These are phyloP conservation scores for Ustilago shanxiensis DNA, from an alignment of 1,284 basidiomycete species.

Conservation along the genomic window DNA sequence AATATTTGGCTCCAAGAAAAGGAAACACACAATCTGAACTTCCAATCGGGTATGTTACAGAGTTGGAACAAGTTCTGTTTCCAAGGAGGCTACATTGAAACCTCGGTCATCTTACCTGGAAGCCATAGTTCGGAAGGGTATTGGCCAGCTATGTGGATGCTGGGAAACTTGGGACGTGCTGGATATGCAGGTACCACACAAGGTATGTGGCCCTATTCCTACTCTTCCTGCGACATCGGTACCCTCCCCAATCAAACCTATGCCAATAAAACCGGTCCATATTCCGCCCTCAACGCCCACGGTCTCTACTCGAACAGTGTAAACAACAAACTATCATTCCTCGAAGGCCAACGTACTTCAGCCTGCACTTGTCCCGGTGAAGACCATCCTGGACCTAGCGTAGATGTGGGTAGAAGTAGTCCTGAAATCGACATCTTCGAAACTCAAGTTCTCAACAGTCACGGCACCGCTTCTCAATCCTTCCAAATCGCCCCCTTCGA, in stretches of 20 bases:
- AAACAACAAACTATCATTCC: slow-evolving; percentile 25
- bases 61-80: slow-evolving; percentile 67
- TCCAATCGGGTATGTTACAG: slow-evolving; percentile 63
- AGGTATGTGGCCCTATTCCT: slow-evolving; percentile 69
- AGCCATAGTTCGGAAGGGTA: slow-evolving; percentile 68
- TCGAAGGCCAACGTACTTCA: slow-evolving; percentile 50
- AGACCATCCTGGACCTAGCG: slow-evolving; percentile 51
- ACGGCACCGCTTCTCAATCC: slow-evolving; percentile 56
- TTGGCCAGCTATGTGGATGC: slow-evolving; percentile 71
- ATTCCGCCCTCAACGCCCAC: slow-evolving; percentile 26
- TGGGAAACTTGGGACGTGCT: slow-evolving; percentile 59
- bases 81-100: slow-evolving; percentile 62
- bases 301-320: slow-evolving; percentile 14
- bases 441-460: slow-evolving; percentile 65
- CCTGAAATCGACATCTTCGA: slow-evolving; percentile 70
- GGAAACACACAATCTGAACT: slow-evolving; percentile 60
- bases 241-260: slow-evolving; percentile 60
- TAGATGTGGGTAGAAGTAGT: slow-evolving; percentile 53
- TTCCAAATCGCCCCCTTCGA: slow-evolving; percentile 69
- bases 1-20: slow-evolving; percentile 52
- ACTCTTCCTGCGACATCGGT: slow-evolving; percentile 65
- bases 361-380: slow-evolving; percentile 60
- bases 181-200: slow-evolving; percentile 67
- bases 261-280: slow-evolving; percentile 41
- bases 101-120: slow-evolving; percentile 50